A percentile compares a stretch with the other conserved stretches of the same genome.
Conservation (phyloP, 129 eudicot species). For the Pseudognaphalium luteoalbum region DNA sequence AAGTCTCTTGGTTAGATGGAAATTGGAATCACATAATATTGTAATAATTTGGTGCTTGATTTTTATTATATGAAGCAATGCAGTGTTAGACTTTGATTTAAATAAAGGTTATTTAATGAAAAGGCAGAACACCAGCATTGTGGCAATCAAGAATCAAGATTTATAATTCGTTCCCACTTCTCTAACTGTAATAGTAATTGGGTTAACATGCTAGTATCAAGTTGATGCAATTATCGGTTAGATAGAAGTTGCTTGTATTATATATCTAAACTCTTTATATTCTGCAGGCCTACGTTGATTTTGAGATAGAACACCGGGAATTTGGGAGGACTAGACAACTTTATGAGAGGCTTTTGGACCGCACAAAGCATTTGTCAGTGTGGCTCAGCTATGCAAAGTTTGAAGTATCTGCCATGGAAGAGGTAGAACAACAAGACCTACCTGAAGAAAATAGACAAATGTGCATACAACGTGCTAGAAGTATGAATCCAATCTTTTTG, state of each 20-base stretch:
- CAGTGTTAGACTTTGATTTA: neutral
- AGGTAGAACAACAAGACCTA: constrained; percentile 41
- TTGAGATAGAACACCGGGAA: constrained; percentile 81
- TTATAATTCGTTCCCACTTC: neutral
- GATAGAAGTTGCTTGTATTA: neutral
- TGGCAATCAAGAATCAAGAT: no score
- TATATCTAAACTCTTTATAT: neutral
- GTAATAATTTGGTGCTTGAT: neutral
- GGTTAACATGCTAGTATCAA: neutral
- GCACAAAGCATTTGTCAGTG: constrained; percentile 83
- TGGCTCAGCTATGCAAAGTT: constrained; percentile 92
- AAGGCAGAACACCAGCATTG: neutral
- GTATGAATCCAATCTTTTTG: neutral
- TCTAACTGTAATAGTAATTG: neutral
- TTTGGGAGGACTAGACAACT: constrained; percentile 75
- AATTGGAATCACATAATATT: no score
- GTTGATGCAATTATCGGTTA: neutral
- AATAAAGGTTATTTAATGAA: neutral
- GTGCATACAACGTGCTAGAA: constrained; percentile 70
- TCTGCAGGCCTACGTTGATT: constrained; percentile 81
- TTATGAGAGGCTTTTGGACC: constrained; percentile 82
- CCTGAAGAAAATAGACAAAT: constrained; percentile 46
- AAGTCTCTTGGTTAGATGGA: neutral
- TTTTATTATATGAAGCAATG: neutral
- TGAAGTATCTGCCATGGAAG: constrained; percentile 84